Evolutionary conservation across 805 yeast species (phyloP).

Genomic region (Candida boidinii): DNA sequence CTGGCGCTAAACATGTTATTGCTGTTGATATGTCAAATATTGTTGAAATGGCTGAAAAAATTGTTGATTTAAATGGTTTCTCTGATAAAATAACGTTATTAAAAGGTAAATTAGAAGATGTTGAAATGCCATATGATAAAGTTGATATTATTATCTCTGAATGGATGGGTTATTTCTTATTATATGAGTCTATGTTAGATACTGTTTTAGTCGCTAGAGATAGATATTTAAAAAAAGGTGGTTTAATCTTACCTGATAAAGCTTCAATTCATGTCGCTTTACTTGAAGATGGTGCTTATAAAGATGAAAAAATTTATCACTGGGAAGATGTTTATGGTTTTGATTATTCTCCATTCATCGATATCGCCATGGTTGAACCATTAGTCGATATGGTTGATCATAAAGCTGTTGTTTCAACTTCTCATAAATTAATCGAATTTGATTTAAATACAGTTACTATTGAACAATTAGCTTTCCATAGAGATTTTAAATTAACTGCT

Average conservation of each 20-base stretch:
- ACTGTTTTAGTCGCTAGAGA: conserved; percentile 94
- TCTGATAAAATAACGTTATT: conserved; percentile 78
- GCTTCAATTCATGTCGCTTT: conserved; percentile 86
- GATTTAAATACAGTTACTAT: conserved; percentile 85
- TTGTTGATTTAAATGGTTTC: conserved; percentile 76
- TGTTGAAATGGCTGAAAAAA: conserved; percentile 91
- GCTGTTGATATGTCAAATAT: conserved; percentile 97
- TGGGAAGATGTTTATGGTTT: conserved; percentile 98
- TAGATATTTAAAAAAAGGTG: conserved; percentile 71
- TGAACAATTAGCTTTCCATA: conserved; percentile 71
- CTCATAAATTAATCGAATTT: conserved; percentile 63
- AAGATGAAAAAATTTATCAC: conserved; percentile 81
- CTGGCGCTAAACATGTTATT: conserved; percentile 98
- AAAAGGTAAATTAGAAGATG: conserved; percentile 92
- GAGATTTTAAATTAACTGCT: conserved; percentile 63
- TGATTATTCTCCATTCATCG: conserved; percentile 86
- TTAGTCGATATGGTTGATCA: conserved; percentile 91
- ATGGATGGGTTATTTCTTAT: conserved; percentile 98
- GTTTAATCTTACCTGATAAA: conserved; percentile 91
- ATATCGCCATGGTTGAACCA: conserved; percentile 86
- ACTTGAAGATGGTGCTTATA: conserved; percentile 87
- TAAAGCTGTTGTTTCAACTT: conserved; percentile 61
- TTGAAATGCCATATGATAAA: conserved; percentile 70
- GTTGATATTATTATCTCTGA: conserved; percentile 95
- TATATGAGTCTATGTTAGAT: conserved; percentile 97